A percentile compares a stretch with the other conserved stretches of the same genome.
These are phyloP conservation scores for Trichoderma gracile DNA, from an alignment of 2,329 filamentous ascomycete species.

Conservation along the genomic window DNA sequence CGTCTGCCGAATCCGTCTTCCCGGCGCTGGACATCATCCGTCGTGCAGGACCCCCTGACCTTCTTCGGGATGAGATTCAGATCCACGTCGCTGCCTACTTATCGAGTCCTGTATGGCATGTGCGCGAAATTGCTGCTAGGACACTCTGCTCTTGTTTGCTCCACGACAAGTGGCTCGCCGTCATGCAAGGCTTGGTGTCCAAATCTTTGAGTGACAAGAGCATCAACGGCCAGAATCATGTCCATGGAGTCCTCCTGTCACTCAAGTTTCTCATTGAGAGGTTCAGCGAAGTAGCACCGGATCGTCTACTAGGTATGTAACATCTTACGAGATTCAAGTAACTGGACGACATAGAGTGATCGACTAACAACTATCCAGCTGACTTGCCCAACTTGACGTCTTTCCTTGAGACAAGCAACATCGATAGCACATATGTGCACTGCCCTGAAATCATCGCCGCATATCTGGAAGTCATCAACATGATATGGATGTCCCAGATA, in stretches of 20 bases:
- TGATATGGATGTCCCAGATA: constrained; percentile 40
- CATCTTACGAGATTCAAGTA: neutral
- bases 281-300: constrained; percentile 49
- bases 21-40: constrained; percentile 80
- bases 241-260: constrained; percentile 61
- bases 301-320: constrained; percentile 46
- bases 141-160: constrained; percentile 67
- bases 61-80: constrained; percentile 56
- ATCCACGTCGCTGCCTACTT: constrained; percentile 62
- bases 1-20: constrained; percentile 70
- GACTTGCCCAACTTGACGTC: constrained; percentile 36
- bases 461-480: constrained; percentile 50
- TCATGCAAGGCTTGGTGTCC: constrained; percentile 43
- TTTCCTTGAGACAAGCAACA: constrained; percentile 35
- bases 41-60: constrained; percentile 65
- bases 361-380: constrained; percentile 33
- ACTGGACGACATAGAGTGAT: neutral
- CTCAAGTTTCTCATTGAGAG: constrained; percentile 59
- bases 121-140: constrained; percentile 76
- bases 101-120: constrained; percentile 72
- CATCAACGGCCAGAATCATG: constrained; percentile 48
- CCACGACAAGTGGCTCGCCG: constrained; percentile 50
- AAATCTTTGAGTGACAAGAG: constrained; percentile 33
- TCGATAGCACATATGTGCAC: constrained; percentile 31
- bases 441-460: constrained; percentile 49